These are phyloP conservation scores for Backusella mclennaniae DNA, from an alignment of 192 early-diverging fungal genomes.

Conservation along the genomic window DNA sequence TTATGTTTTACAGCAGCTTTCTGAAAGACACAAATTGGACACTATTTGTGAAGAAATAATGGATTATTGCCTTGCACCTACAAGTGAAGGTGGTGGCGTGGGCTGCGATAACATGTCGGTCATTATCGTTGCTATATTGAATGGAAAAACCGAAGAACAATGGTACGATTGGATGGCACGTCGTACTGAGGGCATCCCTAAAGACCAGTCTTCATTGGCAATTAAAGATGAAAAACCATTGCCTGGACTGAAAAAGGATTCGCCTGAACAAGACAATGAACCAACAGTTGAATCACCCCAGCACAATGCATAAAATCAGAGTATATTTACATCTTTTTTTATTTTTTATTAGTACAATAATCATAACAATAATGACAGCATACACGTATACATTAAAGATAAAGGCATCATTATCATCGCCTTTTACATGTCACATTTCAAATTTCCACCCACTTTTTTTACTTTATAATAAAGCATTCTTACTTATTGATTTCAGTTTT, in stretches of 20 bases:
- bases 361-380: neutral
- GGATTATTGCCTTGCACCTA: constrained; percentile 88
- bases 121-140: constrained; percentile 83
- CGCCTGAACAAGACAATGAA: neutral
- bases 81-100: constrained; percentile 85
- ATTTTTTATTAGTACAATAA: neutral
- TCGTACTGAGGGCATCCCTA: constrained; percentile 20
- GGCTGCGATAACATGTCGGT: constrained; percentile 99
- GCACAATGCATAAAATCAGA: neutral
- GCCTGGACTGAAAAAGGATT: neutral
- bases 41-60: constrained; percentile 87
- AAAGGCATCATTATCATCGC: neutral
- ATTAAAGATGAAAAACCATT: constrained; percentile 8
- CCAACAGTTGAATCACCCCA: neutral
- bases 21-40: constrained; percentile 56
- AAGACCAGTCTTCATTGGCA: constrained; percentile 20
- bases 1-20: constrained; percentile 75
- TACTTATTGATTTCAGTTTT: constrained; percentile 58
- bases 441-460: neutral
- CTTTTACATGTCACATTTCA: neutral
- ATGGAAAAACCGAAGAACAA: constrained; percentile 72
- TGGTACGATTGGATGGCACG: constrained; percentile 63
- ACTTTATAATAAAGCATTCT: neutral
- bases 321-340: neutral
- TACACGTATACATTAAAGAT: neutral